These are phyloP conservation scores for Clitopilus hobsonii DNA, from an alignment of 768 basidiomycete genomes.

Conservation along the genomic window DNA sequence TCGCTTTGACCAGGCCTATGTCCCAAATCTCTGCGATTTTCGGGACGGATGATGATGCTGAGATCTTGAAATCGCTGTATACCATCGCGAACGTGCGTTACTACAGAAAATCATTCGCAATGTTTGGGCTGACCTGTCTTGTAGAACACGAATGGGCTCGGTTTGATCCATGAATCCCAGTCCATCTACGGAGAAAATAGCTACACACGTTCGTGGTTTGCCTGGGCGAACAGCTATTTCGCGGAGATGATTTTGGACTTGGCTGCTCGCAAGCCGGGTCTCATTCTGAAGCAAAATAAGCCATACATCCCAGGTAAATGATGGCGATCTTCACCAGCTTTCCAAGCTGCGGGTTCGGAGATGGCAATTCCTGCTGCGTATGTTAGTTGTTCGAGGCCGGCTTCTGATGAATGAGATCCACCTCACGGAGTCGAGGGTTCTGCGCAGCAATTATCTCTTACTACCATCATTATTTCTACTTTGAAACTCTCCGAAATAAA, in stretches of 20 bases:
- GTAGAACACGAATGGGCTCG: constrained; percentile 69
- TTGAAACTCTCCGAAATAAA: neutral
- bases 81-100: constrained; percentile 63
- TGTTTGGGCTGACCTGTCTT: constrained; percentile 2
- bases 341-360: constrained; percentile 6
- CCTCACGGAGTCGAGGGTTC: neutral
- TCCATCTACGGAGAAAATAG: constrained; percentile 50
- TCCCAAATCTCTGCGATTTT: constrained; percentile 72
- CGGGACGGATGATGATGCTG: constrained; percentile 67
- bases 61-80: constrained; percentile 60
- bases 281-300: constrained; percentile 53
- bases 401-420: neutral
- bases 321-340: constrained; percentile 6
- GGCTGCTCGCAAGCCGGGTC: constrained; percentile 64
- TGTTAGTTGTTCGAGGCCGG: neutral
- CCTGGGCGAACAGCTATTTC: constrained; percentile 83
- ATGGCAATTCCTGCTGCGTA: neutral
- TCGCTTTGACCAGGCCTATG: constrained; percentile 56
- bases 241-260: constrained; percentile 79
- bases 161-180: constrained; percentile 75
- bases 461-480: neutral
- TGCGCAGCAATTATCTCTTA: neutral
- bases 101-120: neutral
- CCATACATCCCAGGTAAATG: constrained; percentile 53
- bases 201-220: constrained; percentile 76